phyloP scores from a whole-genome alignment of 169 alveolate genomes.

The Cryptosporidium ubiquitum region DNA sequence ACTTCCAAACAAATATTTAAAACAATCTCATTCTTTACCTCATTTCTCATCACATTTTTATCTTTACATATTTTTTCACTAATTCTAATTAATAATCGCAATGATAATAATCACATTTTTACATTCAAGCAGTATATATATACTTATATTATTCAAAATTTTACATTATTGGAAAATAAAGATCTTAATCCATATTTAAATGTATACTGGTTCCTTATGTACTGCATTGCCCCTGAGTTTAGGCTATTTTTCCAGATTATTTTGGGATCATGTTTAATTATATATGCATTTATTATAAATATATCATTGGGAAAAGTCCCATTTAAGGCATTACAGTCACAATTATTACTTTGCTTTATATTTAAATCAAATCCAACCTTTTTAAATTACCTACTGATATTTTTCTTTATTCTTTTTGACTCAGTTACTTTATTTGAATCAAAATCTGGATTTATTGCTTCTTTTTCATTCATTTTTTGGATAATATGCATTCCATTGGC shows the following conservation, averaged over 20 bases:
- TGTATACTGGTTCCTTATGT: slow-evolving; percentile 50
- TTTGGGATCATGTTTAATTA: neutral
- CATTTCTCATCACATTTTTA: neutral
- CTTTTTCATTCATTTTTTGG: slow-evolving; percentile 12
- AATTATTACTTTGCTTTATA: neutral
- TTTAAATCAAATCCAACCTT: slow-evolving; percentile 35
- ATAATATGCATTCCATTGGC: slow-evolving; percentile 7
- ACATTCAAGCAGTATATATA: neutral
- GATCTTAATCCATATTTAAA: slow-evolving; percentile 47
- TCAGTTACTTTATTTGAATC: slow-evolving; percentile 22
- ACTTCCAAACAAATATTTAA: neutral
- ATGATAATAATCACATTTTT: neutral
- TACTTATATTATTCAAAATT: neutral
- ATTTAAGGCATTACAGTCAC: slow-evolving; percentile 6
- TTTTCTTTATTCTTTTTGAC: slow-evolving; percentile 44
- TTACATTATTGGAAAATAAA: slow-evolving; percentile 16
- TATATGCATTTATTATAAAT: neutral
- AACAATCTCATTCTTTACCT: neutral
- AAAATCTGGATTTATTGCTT: neutral
- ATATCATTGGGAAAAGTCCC: slow-evolving; percentile 8
- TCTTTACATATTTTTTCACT: slow-evolving; percentile 30
- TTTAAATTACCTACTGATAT: neutral
- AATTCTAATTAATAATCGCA: neutral
- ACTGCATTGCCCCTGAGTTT: slow-evolving; percentile 3
- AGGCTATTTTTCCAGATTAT: slow-evolving; percentile 34